Percentiles rank a stretch among this genome's conserved stretches.
Conservation (phyloP, 306 rosid species). For the Casuarina glauca region DNA sequence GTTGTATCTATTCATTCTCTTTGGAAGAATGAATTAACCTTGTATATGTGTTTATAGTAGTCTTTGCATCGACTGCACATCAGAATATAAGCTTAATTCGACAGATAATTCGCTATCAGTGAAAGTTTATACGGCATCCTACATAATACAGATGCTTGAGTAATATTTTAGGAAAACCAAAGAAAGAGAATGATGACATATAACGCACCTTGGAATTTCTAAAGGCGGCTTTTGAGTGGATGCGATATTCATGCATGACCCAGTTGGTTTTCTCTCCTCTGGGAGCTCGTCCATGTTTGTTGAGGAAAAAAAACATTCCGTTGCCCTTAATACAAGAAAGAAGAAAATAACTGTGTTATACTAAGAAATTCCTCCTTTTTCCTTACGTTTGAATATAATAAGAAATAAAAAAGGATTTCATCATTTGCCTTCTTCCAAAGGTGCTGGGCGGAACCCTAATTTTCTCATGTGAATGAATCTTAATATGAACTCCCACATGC, state of each 20-base stretch:
- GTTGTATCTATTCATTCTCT: too few species aligned
- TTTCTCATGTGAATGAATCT: neutral
- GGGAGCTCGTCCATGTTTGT: constrained; percentile 52
- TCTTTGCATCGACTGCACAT: too few species aligned
- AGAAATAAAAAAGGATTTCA: constrained; percentile 26
- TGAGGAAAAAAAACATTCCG: constrained; percentile 9
- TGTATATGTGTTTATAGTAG: neutral
- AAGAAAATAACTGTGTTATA: constrained; percentile 10
- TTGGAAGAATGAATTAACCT: neutral
- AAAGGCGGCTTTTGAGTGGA: constrained; percentile 61
- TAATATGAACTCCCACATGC: neutral
- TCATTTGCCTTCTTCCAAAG: neutral
- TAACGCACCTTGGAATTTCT: constrained; percentile 58
- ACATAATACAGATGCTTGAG: neutral
- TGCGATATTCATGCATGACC: constrained; percentile 97
- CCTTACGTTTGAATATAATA: neutral
- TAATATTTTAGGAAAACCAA: neutral
- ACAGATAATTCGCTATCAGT: too few species aligned
- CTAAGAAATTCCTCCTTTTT: neutral
- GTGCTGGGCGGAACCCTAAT: constrained; percentile 6
- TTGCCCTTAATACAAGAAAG: constrained; percentile 27
- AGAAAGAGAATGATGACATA: neutral
- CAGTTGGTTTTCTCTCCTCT: constrained; percentile 89
- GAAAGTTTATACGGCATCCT: too few species aligned
- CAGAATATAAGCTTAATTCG: too few species aligned